Conservation (phyloP, 2,329 filamentous ascomycete species). For the Atkinsonella hypoxylon region DNA sequence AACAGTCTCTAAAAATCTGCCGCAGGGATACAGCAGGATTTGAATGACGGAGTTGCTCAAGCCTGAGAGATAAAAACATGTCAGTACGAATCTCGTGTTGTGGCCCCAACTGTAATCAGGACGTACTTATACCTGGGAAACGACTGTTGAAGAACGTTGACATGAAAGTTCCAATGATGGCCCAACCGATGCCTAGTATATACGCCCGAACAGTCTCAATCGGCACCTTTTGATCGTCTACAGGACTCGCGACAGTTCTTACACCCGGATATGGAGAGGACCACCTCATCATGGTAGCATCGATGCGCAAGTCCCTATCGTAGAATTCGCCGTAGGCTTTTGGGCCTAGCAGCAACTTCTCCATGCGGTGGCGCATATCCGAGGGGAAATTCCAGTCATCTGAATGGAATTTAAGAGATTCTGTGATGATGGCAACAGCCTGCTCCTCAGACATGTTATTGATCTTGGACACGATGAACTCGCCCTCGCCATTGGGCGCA, state of each 20-base stretch:
- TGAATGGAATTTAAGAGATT: slow-evolving; percentile 25
- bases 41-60: slow-evolving; percentile 27
- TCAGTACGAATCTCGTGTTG: background rate
- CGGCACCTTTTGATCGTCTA: slow-evolving; percentile 23
- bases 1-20: slow-evolving; percentile 27
- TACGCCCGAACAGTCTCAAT: slow-evolving; percentile 31
- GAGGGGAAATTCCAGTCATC: slow-evolving; percentile 34
- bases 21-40: slow-evolving; percentile 34
- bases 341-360: slow-evolving; percentile 22
- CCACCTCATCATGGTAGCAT: slow-evolving; percentile 27
- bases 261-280: slow-evolving; percentile 31
- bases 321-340: slow-evolving; percentile 29
- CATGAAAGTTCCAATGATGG: slow-evolving; percentile 18
- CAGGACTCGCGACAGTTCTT: slow-evolving; percentile 25
- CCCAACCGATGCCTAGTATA: slow-evolving; percentile 22
- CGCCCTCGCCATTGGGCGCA: slow-evolving; percentile 28
- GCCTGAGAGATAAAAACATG: slow-evolving; percentile 8
- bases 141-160: slow-evolving; percentile 29
- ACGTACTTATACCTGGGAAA: slow-evolving; percentile 23
- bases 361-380: slow-evolving; percentile 30
- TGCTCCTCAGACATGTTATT: slow-evolving; percentile 31
- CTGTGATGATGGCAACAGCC: slow-evolving; percentile 25
- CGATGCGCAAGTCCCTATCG: slow-evolving; percentile 27
- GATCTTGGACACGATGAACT: slow-evolving; percentile 28
- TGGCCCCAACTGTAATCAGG: no score